Evolutionary conservation across 805 yeast genomes (phyloP).

Genomic region (Metschnikowia bowlesiae): DNA sequence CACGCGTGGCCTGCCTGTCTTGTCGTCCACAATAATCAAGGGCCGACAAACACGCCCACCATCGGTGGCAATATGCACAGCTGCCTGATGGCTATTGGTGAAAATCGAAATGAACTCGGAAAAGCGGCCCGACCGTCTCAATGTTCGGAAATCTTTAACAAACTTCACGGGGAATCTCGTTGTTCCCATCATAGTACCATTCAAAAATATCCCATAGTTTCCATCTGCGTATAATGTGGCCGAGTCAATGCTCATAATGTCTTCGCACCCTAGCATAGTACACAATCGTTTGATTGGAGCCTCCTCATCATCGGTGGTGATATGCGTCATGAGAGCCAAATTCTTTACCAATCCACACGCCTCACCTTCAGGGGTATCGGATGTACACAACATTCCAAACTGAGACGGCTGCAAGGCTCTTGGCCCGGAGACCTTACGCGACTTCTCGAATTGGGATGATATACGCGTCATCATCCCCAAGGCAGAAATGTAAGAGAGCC

Average conservation of each 20-base stretch:
- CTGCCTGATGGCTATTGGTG: constrained; percentile 81
- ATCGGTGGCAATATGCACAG: constrained; percentile 97
- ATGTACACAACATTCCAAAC: constrained; percentile 97
- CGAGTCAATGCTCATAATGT: constrained; percentile 74
- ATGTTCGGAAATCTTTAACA: constrained; percentile 68
- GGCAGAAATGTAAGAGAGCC: constrained; percentile 90
- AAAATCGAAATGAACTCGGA: constrained; percentile 90
- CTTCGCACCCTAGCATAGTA: constrained; percentile 83
- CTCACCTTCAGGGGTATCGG: constrained; percentile 99
- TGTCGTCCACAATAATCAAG: constrained; percentile 76
- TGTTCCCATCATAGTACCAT: constrained; percentile 92
- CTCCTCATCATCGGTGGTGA: constrained; percentile 97
- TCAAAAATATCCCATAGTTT: constrained; percentile 81
- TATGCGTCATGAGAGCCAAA: constrained; percentile 96
- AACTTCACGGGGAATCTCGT: constrained; percentile 84
- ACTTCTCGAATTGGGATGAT: constrained; percentile 97
- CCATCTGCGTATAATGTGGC: constrained; percentile 71
- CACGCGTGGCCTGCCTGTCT: constrained; percentile 55
- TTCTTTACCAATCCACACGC: constrained; percentile 98
- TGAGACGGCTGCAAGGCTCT: constrained; percentile 98
- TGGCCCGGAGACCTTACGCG: constrained; percentile 97
- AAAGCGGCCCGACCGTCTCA: constrained; percentile 80
- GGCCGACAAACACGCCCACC: constrained; percentile 99
- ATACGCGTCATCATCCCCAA: constrained; percentile 99
- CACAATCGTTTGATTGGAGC: constrained; percentile 78